Percentiles rank a stretch among this genome's conserved stretches.
phyloP scores from a whole-genome alignment of 305 asterid genomes.

The Solanum aculeatissimum region DNA sequence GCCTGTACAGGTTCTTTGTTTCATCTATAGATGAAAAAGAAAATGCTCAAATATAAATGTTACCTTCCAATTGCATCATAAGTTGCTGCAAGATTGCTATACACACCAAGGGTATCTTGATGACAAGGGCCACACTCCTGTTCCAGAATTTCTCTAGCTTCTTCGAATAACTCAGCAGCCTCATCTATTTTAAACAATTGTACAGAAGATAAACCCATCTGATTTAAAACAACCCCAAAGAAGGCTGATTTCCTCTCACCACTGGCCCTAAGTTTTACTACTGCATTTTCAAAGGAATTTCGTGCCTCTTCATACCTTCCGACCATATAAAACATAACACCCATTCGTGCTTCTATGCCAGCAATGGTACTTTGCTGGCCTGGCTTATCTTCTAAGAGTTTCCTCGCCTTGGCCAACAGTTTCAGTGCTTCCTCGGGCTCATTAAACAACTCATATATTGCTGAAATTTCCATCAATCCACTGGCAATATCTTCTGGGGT shows the following conservation, averaged over 20 bases:
- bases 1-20: neutral
- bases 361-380: constrained; percentile 96
- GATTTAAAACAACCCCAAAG: constrained; percentile 90
- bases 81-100: constrained; percentile 94
- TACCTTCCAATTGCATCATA: constrained; percentile 99
- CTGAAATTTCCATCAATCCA: constrained; percentile 88
- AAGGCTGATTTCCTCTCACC: constrained; percentile 95
- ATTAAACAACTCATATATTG: constrained; percentile 78
- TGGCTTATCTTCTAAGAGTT: constrained; percentile 85
- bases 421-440: constrained; percentile 94
- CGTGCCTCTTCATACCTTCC: constrained; percentile 80
- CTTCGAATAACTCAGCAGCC: constrained; percentile 96
- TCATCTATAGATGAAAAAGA: neutral
- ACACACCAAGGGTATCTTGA: constrained; percentile 90
- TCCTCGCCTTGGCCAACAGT: constrained; percentile 67
- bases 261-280: constrained; percentile 69
- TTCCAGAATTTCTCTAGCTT: constrained; percentile 88
- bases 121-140: constrained; percentile 89
- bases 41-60: neutral
- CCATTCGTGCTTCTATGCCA: constrained; percentile 96
- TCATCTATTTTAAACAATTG: constrained; percentile 89
- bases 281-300: constrained; percentile 67
- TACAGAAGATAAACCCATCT: constrained; percentile 94
- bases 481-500: constrained; percentile 80
- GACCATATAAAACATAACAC: constrained; percentile 88